These are phyloP conservation scores for Dipodascus albidus DNA, from an alignment of 805 yeast species.

Conservation along the genomic window DNA sequence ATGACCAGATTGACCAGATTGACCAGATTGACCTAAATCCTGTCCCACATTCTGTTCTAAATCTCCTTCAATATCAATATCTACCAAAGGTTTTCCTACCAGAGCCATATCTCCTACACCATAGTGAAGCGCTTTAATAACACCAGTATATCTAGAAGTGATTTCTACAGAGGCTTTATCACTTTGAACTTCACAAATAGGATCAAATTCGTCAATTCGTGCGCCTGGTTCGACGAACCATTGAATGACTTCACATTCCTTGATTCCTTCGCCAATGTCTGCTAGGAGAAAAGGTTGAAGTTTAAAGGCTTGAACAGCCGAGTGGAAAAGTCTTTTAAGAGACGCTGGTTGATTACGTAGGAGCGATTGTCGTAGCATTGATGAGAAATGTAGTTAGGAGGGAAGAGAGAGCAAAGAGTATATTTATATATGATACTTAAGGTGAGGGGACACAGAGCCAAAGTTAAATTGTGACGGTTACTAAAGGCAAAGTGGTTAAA, in stretches of 20 bases:
- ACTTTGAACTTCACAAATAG: slow-evolving; percentile 26
- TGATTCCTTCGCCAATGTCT: slow-evolving; percentile 27
- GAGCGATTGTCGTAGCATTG: not conserved
- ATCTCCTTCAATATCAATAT: slow-evolving; percentile 22
- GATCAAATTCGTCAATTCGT: slow-evolving; percentile 25
- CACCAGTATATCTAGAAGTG: slow-evolving; percentile 25
- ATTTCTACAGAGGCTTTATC: slow-evolving; percentile 28
- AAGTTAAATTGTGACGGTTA: not conserved
- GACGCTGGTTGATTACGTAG: not conserved
- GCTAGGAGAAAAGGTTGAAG: slow-evolving; percentile 22
- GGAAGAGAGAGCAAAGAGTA: not conserved
- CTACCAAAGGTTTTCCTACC: slow-evolving; percentile 25
- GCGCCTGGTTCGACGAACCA: slow-evolving; percentile 29
- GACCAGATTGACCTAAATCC: no score
- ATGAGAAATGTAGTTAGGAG: not conserved
- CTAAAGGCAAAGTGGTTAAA: not conserved
- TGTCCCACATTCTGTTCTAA: no score
- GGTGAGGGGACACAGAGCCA: not conserved
- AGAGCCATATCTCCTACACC: slow-evolving; percentile 27
- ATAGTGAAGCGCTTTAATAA: slow-evolving; percentile 23
- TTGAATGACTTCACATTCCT: slow-evolving; percentile 27
- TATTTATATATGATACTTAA: not conserved
- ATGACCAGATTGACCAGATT: no score
- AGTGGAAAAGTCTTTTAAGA: not conserved
- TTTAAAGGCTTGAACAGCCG: not conserved